A percentile compares a stretch with the other conserved stretches of the same genome.
phyloP scores from a whole-genome alignment of 2,329 filamentous ascomycete genomes.

The Exophiala viscosa region DNA sequence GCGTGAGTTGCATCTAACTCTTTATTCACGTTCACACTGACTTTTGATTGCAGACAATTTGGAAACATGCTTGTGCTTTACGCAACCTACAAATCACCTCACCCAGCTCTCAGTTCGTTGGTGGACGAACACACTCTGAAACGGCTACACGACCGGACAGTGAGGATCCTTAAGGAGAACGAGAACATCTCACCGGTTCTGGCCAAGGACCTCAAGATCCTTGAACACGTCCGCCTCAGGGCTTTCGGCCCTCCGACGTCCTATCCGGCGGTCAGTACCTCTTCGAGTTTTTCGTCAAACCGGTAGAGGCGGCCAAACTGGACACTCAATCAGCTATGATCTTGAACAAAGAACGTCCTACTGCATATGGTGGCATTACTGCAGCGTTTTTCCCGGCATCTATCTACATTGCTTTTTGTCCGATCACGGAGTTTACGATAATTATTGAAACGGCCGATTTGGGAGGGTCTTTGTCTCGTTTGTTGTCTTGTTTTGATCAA shows the following conservation, averaged over 20 bases:
- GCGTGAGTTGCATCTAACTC: conserved; percentile 62
- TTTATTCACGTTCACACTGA: conserved; percentile 27
- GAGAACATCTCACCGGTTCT: conserved; percentile 72
- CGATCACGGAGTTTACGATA: conserved; percentile 7
- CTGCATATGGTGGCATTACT: conserved; percentile 1
- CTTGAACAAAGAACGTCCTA: conserved; percentile 2
- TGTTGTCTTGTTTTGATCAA: not conserved
- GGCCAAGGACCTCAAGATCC: conserved; percentile 67
- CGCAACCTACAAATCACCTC: conserved; percentile 68
- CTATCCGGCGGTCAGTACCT: conserved; percentile 9
- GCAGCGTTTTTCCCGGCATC: conserved; percentile 10
- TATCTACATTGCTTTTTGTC: conserved; percentile 1
- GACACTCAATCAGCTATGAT: conserved; percentile 1
- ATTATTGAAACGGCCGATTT: conserved; percentile 10
- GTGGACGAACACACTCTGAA: conserved; percentile 57
- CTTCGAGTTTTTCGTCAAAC: conserved; percentile 19
- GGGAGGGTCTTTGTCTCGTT: not conserved
- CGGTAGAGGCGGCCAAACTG: conserved; percentile 11
- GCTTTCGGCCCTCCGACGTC: conserved; percentile 33
- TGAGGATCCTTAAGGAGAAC: conserved; percentile 68
- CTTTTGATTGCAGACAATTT: conserved; percentile 68
- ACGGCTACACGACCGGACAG: conserved; percentile 66
- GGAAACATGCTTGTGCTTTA: conserved; percentile 90
- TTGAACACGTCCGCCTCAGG: conserved; percentile 51
- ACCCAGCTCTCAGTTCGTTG: conserved; percentile 50